Evolutionary conservation across 495 filamentous ascomycete genomes (phyloP), one percentile per base, ranked within the genome.

Genomic region (Podospora fimiseda): DNA sequence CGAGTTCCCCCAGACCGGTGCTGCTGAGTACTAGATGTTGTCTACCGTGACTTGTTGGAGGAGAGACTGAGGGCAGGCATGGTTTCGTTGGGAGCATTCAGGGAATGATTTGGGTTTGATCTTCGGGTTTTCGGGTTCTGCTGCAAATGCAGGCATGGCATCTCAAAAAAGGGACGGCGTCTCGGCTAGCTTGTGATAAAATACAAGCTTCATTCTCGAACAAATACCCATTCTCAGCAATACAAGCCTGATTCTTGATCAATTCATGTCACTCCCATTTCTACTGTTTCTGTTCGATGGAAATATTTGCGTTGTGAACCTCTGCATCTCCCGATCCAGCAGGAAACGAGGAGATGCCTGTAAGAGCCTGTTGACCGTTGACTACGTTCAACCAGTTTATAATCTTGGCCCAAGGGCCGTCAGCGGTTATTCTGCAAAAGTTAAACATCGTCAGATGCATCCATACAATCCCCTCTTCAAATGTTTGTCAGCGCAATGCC

Each of bases 1-100:
- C 73, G 93, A 98, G 86, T 98, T 98, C 81, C 93, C 93, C 57
- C 84, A 89, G 80, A 82, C 81, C 67, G 80, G 80, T 61, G 68
- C 76, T 52, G 33, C 60, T 24, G 93, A 98, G 63, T 94, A 86
- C 77, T 95, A 94, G 79, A 61, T 18, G 50, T 30, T 22, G 39
- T 14, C 39, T 41, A n/a, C n/a, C 39, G 39, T 4, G 39, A 41
- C 27, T 33, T 33, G 27, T 41, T 5, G 39, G 14, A 6, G 14
- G 8, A 49, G 47, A 45, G 16, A 27, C 39, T n/a, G 38, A 48
- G 47, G 42, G 40, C 46, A 51, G 54, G 60, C 52, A 60, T 60
- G 55, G 57, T 52, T 50, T 58, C 43, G 51, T 51, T 27, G 50
- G 61, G 63, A 52, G 53, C 52, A 56, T 30, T 21, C 43, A 53